Evolutionary conservation across 441 rosid genomes (phyloP), one percentile per base, ranked within the genome.

Genomic region (Gossypium schwendimanii): DNA sequence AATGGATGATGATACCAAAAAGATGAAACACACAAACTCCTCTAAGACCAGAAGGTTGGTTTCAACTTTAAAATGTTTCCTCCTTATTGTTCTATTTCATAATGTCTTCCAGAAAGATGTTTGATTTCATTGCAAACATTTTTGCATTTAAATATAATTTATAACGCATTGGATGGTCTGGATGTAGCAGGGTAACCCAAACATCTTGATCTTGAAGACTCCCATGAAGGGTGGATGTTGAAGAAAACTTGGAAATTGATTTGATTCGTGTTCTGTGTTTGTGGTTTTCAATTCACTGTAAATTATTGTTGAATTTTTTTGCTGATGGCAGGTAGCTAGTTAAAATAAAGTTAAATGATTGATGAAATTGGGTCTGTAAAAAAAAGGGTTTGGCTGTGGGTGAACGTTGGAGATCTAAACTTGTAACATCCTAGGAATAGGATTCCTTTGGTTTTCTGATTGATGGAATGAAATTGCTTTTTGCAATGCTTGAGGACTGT

Each of bases 1-100:
- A 52, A 70, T 54, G 64, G 87, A 83, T 15, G 81, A 83, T 45
- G 33, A 31, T 31, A 55, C 72, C 76, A 85, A 75, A 82, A 87
- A 61, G 73, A 52, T 55, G 23, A 73, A 72, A 73, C 76, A 17
- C 74, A 76, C 62, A 53, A 88, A 64, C 75, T 77, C 83, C 18
- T 70, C 81, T 3, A 81, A 58, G 80, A 63, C 82, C 3, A 81
- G 58, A 81, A 86, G 90, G 97, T 86, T 17, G 24, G 49, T 50
- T 24, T 26, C 11, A 26, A 44, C 57, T 8, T 2, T 20, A 2
- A 58, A 58, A 6, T 17, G 6, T 5, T 11, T 70, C 50, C 39
- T 33, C 50, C n/a, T 2, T 26, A 26, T 26, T 12, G 2, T 28
- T 14, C 8, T 3, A 31, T n/a, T 60, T 28, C 64, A 28, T 41